Percentiles rank a stretch among this genome's conserved stretches.
Conservation (phyloP, 805 yeast species). For the Yamadazyma kitorensis region DNA sequence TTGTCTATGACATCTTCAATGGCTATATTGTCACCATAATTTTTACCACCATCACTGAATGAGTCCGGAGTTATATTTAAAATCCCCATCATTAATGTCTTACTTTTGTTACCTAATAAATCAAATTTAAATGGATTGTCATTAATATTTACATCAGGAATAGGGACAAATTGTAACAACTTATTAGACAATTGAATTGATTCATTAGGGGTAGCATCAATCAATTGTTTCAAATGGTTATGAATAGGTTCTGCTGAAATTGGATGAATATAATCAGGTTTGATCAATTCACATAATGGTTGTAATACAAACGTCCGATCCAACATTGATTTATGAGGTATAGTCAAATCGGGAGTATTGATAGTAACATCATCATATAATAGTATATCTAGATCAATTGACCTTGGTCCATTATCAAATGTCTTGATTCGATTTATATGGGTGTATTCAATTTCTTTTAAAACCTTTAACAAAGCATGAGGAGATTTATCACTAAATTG, state of each 20-base stretch:
- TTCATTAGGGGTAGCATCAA: constrained; percentile 30
- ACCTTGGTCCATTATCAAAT: constrained; percentile 88
- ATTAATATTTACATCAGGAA: constrained; percentile 17
- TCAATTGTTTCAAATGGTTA: constrained; percentile 58
- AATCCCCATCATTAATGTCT: constrained; percentile 82
- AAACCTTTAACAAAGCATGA: constrained; percentile 50
- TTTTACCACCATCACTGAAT: constrained; percentile 82
- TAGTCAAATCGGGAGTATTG: constrained; percentile 55
- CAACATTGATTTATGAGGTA: constrained; percentile 87
- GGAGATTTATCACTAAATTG: constrained; percentile 61
- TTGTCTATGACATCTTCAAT: constrained; percentile 40
- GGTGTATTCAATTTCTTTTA: constrained; percentile 78
- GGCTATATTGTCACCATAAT: constrained; percentile 21
- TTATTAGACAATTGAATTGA: constrained; percentile 49
- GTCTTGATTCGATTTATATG: constrained; percentile 68
- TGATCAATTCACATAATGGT: constrained; percentile 80
- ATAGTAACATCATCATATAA: constrained; percentile 61
- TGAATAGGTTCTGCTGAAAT: constrained; percentile 80
- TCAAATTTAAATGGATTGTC: constrained; percentile 38
- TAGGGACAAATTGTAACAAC: constrained; percentile 52
- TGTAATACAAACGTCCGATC: constrained; percentile 87
- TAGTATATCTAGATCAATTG: constrained; percentile 85
- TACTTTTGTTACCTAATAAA: constrained; percentile 36
- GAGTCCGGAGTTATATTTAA: constrained; percentile 92
- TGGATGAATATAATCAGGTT: constrained; percentile 71